Evolutionary conservation across 768 basidiomycete species (phyloP).

Genomic region (Lepiota brunneoincarnata): DNA sequence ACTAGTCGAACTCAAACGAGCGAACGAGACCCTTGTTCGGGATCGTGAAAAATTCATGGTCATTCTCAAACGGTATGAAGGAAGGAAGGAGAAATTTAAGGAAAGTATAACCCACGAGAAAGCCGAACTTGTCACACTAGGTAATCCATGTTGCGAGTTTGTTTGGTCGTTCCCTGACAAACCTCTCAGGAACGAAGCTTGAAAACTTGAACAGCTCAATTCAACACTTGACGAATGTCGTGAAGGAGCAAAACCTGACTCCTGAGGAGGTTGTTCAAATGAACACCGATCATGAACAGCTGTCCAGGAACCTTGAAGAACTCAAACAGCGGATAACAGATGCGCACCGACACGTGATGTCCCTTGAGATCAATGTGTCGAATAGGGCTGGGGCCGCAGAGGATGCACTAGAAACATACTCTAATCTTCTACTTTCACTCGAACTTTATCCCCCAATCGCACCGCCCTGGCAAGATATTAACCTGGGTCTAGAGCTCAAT

Average conservation of each 20-base stretch:
- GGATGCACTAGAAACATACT: slow-evolving; percentile 79
- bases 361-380: slow-evolving; percentile 80
- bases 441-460: slow-evolving; percentile 76
- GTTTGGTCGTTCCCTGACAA: neutral
- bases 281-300: slow-evolving; percentile 84
- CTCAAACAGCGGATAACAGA: slow-evolving; percentile 75
- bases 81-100: slow-evolving; percentile 62
- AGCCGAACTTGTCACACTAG: slow-evolving; percentile 54
- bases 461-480: slow-evolving; percentile 65
- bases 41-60: slow-evolving; percentile 81
- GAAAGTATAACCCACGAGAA: slow-evolving; percentile 68
- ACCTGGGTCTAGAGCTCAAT: slow-evolving; percentile 81
- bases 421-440: slow-evolving; percentile 66
- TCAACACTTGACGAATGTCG: slow-evolving; percentile 56
- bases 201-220: slow-evolving; percentile 66
- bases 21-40: slow-evolving; percentile 59
- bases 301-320: slow-evolving; percentile 71
- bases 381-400: slow-evolving; percentile 81
- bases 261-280: slow-evolving; percentile 90
- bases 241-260: slow-evolving; percentile 85
- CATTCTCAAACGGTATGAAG: slow-evolving; percentile 68
- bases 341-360: slow-evolving; percentile 68
- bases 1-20: slow-evolving; percentile 58
- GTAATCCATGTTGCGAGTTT: slow-evolving; percentile 31
- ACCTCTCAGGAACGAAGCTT: slow-evolving; percentile 51